These are phyloP conservation scores for Lonicera japonica DNA, from an alignment of 129 eudicot genomes.

Conservation along the genomic window DNA sequence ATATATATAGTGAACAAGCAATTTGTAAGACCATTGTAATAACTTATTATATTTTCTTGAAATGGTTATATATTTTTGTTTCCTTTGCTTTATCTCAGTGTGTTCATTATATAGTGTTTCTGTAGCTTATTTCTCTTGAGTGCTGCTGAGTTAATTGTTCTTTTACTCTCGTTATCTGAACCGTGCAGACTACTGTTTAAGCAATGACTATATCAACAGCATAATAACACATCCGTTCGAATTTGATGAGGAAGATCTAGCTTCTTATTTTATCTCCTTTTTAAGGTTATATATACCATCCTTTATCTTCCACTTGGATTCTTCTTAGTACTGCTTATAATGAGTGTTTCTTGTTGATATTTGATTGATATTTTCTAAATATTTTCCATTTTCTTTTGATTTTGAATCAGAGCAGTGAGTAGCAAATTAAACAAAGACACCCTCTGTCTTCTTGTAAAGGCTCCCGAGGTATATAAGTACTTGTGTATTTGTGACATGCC, in stretches of 20 bases:
- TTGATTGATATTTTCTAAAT: neutral
- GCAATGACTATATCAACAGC: slow-evolving; percentile 27
- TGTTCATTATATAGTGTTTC: neutral
- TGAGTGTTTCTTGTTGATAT: neutral
- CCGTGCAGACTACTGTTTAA: slow-evolving; percentile 26
- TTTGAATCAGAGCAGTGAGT: slow-evolving; percentile 18
- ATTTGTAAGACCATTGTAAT: slow-evolving; percentile 14
- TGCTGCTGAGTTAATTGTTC: neutral
- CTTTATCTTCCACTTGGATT: neutral
- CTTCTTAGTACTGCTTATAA: too few species aligned
- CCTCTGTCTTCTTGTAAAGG: slow-evolving; percentile 23
- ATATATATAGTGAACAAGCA: slow-evolving; percentile 13
- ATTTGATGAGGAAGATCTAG: slow-evolving; percentile 20
- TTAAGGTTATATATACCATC: slow-evolving; percentile 5
- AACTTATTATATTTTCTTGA: neutral
- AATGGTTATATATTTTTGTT: neutral
- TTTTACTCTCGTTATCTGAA: neutral
- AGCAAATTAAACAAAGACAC: slow-evolving; percentile 14
- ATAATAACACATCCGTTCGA: slow-evolving; percentile 15
- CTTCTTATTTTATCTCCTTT: slow-evolving; percentile 23
- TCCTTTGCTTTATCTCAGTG: neutral
- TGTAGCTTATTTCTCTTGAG: neutral
- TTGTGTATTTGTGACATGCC: neutral
- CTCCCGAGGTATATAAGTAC: slow-evolving; percentile 11
- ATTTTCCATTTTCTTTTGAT: neutral